These are phyloP conservation scores for Fusarium proliferatum DNA, from an alignment of 2,329 filamentous ascomycete species.

Conservation along the genomic window DNA sequence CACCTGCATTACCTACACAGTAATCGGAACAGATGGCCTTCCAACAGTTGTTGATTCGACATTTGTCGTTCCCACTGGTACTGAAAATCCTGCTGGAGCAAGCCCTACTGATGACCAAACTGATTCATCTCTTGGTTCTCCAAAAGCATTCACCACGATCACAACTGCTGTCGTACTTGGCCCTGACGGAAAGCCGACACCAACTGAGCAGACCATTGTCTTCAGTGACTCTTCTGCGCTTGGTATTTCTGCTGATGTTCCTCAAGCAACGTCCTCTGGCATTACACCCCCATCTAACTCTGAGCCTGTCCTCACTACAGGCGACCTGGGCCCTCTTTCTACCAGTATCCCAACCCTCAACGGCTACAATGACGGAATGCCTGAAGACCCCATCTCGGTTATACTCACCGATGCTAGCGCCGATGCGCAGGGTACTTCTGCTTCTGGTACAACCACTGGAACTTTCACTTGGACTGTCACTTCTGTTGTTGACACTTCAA, in stretches of 20 bases:
- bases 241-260: conserved; percentile 25
- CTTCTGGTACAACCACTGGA: conserved; percentile 39
- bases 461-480: conserved; percentile 42
- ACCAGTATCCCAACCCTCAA: conserved; percentile 40
- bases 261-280: conserved; percentile 31
- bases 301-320: conserved; percentile 26
- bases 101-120: conserved; percentile 15
- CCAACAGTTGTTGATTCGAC: conserved; percentile 49
- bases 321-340: conserved; percentile 5
- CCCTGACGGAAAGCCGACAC: conserved; percentile 47
- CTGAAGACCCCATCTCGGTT: conserved; percentile 33
- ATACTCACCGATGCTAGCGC: conserved; percentile 31
- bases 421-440: conserved; percentile 23
- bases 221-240: conserved; percentile 40
- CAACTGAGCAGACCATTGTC: conserved; percentile 49
- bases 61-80: conserved; percentile 41
- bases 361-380: conserved; percentile 39
- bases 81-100: conserved; percentile 34
- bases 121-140: conserved; percentile 22
- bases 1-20: conserved; percentile 48
- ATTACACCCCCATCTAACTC: conserved; percentile 25
- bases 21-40: conserved; percentile 44
- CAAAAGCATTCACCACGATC: conserved; percentile 40
- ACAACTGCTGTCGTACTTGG: conserved; percentile 49
- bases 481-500: conserved; percentile 39